Conservation (phyloP, 768 basidiomycete species). For the Boletus tomentosulus region DNA sequence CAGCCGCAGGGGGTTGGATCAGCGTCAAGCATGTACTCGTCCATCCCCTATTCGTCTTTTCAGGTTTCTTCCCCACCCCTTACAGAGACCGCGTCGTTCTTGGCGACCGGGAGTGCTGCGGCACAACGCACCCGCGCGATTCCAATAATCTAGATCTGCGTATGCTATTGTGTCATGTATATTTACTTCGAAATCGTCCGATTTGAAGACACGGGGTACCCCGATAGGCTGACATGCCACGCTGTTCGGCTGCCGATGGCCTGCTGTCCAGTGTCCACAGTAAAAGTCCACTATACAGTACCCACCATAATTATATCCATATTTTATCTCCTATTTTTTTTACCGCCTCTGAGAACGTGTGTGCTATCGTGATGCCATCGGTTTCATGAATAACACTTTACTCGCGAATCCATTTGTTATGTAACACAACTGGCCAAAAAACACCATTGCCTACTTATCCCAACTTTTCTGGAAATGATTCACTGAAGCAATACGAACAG, state of each 20-base stretch:
- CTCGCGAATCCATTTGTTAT: neutral
- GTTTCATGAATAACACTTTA: neutral
- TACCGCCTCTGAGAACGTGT: too few species aligned
- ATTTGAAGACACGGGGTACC: neutral
- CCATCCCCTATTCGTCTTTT: neutral
- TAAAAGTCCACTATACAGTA: too few species aligned
- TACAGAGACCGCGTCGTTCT: slow-evolving; percentile 9
- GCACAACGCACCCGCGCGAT: slow-evolving; percentile 10
- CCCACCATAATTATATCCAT: neutral
- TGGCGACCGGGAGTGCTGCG: slow-evolving; percentile 1
- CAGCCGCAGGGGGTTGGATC: neutral
- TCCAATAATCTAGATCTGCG: slow-evolving; percentile 17
- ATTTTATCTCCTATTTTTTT: neutral
- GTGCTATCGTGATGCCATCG: neutral
- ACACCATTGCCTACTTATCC: too few species aligned
- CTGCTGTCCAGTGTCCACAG: neutral
- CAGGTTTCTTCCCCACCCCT: slow-evolving; percentile 4
- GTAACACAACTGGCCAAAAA: neutral
- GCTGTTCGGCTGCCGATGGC: neutral
- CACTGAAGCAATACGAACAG: too few species aligned
- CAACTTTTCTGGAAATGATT: too few species aligned
- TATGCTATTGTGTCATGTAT: neutral
- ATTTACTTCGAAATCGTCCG: neutral
- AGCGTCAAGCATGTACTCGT: neutral
- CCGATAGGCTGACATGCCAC: neutral